These are phyloP conservation scores for Mycena galopus DNA, from an alignment of 768 basidiomycete genomes.

Conservation along the genomic window DNA sequence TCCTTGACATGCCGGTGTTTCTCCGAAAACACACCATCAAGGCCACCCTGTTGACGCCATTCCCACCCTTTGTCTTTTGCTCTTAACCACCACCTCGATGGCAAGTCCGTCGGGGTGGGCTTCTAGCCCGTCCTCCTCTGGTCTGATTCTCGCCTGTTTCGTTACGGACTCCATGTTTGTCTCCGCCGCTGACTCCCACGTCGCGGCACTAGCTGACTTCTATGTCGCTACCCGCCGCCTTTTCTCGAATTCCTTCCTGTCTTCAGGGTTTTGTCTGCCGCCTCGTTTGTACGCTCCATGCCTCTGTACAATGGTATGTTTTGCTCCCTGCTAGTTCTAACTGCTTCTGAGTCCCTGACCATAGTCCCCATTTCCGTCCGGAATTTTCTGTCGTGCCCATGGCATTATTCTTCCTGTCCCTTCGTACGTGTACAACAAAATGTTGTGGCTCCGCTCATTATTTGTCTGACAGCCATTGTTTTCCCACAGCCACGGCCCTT, in stretches of 20 bases:
- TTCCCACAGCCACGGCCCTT: not conserved
- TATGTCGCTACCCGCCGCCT: too few species aligned
- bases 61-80: not conserved
- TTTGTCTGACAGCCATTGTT: not conserved
- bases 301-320: too few species aligned
- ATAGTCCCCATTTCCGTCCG: not conserved
- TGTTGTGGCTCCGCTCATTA: not conserved
- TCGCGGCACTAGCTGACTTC: too few species aligned
- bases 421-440: not conserved
- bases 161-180: not conserved
- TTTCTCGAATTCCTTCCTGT: too few species aligned
- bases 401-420: not conserved
- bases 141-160: not conserved
- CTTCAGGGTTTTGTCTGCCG: too few species aligned
- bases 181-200: too few species aligned
- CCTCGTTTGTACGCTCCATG: too few species aligned
- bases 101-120: not conserved
- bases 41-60: too few species aligned
- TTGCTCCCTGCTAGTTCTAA: too few species aligned
- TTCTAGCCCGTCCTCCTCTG: too few species aligned
- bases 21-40: too few species aligned
- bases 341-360: not conserved
- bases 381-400: too few species aligned
- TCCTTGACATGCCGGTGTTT: not conserved
- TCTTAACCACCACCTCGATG: not conserved